These are phyloP conservation scores for Gastrolobium bilobum DNA, from an alignment of 306 rosid genomes.

Conservation along the genomic window DNA sequence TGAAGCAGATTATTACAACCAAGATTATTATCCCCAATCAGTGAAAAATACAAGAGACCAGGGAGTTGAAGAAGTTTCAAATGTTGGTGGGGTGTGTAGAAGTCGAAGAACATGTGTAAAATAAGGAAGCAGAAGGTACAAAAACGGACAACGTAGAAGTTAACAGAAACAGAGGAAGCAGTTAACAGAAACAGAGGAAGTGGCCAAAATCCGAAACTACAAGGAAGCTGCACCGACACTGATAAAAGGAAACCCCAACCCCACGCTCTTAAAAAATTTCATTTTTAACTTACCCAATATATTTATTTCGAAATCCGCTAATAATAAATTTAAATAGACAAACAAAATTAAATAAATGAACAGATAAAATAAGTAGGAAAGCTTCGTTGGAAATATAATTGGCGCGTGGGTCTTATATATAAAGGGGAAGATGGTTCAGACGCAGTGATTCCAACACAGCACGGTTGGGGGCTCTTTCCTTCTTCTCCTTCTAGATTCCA, in stretches of 20 bases:
- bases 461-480: conserved; percentile 5
- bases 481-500: conserved; percentile 37
- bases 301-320: conserved; percentile 9
- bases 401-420: conserved; percentile 49
- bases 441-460: no score
- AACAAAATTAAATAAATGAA: background rate
- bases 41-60: no score
- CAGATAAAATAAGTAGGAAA: background rate
- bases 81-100: background rate
- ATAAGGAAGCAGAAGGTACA: background rate
- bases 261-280: background rate
- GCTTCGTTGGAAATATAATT: conserved; percentile 17
- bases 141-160: background rate
- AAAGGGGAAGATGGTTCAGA: conserved; percentile 8
- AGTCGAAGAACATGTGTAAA: no score
- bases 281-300: background rate
- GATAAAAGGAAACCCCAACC: background rate
- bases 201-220: conserved; percentile 23
- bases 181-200: background rate
- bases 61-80: background rate
- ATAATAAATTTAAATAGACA: background rate
- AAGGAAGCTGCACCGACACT: conserved; percentile 16
- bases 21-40: no score
- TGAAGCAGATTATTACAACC: no score
- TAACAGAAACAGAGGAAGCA: background rate